Evolutionary conservation across 2,329 filamentous ascomycete genomes (phyloP), one percentile per base, ranked within the genome.

Genomic region (Penicillium vulpinum): DNA sequence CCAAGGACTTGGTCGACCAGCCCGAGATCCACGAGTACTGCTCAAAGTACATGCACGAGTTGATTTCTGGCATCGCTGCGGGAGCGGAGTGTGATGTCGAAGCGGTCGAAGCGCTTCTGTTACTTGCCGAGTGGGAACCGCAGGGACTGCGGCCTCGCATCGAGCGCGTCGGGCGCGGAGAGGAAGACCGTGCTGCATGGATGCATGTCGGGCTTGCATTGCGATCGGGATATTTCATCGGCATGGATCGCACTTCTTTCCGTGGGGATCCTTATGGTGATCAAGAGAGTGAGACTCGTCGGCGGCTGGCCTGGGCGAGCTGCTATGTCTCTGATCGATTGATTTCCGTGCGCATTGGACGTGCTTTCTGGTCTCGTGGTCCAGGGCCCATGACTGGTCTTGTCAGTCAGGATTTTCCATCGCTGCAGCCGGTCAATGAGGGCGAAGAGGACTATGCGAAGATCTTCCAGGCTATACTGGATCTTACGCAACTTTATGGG

Each of bases 121-220:
- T 91, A 2, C 81, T 91, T 1, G 88, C 88, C 0, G 88, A 91
- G 66, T 91, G 88, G 88, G 87, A 86, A 7, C 86, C 87, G 0
- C 87, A 88, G 59, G 84, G 85, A 0, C 81, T 86, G 2, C 78
- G 85, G 6, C 81, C 81, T 3, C 77, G 82, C 33, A 83, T 84
- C 29, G 85, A 85, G 31, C 80, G 83, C 26, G 85, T 90, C 21
- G 88, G 88, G 0, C 81, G 87, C 54, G 88, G 88, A 9, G 88
- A 90, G 69, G 88, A 90, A 67, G 88, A 91, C 64, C 82, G 88
- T 43, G 87, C 88, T 29, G 87, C 87, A 0, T 91, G 88, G 88
- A 90, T 90, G 87, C 85, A 90, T 64, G 86, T 90, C 6, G 88
- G 88, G 1, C 81, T 88, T 21, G 88, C 88, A 3, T 74, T 91